These are phyloP conservation scores for Globisporangium heterothallicum DNA, from an alignment of 352 stramenopile species.

Conservation along the genomic window DNA sequence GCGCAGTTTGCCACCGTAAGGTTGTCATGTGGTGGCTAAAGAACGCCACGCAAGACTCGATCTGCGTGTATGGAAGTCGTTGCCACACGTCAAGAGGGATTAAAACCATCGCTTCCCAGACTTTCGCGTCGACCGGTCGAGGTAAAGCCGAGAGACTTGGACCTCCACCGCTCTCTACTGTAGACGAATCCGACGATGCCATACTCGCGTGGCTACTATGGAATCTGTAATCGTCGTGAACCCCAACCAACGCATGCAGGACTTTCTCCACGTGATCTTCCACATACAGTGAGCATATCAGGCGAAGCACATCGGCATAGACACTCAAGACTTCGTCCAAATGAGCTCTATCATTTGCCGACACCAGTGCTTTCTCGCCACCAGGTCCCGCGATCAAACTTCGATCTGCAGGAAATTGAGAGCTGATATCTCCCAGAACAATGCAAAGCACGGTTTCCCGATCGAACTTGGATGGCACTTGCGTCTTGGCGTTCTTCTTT, in stretches of 20 bases:
- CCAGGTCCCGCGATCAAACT: conserved; percentile 14
- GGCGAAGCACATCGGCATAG: conserved; percentile 62
- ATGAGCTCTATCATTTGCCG: conserved; percentile 13
- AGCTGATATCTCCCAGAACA: conserved; percentile 62
- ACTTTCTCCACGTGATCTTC: conserved; percentile 82
- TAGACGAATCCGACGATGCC: conserved; percentile 7
- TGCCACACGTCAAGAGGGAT: conserved; percentile 48
- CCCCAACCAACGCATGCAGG: conserved; percentile 67
- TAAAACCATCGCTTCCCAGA: conserved; percentile 64
- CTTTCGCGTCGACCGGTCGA: conserved; percentile 46
- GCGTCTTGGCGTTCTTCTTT: conserved; percentile 21
- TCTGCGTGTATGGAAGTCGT: conserved; percentile 29
- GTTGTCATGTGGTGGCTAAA: conserved; percentile 58
- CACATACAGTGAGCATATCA: conserved; percentile 61
- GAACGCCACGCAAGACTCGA: conserved; percentile 47
- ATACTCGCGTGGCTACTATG: conserved; percentile 20
- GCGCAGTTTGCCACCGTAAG: conserved; percentile 43
- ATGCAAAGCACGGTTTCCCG: conserved; percentile 78
- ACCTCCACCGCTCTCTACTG: conserved; percentile 6
- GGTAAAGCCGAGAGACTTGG: conserved; percentile 24
- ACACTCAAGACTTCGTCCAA: conserved; percentile 58
- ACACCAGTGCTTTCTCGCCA: conserved; percentile 7
- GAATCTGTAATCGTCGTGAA: conserved; percentile 81
- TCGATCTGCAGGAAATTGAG: conserved; percentile 45
- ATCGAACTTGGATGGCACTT: conserved; percentile 68